A percentile compares a stretch with the other conserved stretches of the same genome.
These are phyloP conservation scores for Eucalyptus shirleyi DNA, from an alignment of 345 rosid genomes.

Conservation along the genomic window DNA sequence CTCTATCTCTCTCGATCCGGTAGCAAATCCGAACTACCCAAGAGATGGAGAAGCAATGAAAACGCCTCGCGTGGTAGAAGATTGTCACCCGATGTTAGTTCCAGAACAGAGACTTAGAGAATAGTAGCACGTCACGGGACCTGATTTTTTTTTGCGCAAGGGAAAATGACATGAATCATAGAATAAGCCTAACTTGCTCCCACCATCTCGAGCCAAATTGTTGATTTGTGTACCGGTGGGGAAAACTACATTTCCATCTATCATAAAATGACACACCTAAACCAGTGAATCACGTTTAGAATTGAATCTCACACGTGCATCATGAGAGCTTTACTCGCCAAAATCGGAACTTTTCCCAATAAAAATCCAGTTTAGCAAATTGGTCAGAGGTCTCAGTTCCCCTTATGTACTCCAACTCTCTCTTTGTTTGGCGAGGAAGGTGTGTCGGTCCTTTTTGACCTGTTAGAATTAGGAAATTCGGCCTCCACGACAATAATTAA, in stretches of 20 bases:
- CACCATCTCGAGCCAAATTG: neutral
- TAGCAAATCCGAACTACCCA: neutral
- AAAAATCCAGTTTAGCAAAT: too few relatives aligned
- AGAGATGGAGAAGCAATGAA: neutral
- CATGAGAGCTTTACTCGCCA: too few relatives aligned
- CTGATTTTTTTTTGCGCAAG: neutral
- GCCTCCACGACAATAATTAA: neutral
- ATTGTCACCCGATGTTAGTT: neutral
- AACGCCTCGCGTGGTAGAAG: neutral
- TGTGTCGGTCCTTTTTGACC: too few relatives aligned
- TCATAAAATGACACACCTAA: too few relatives aligned
- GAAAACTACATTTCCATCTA: too few relatives aligned
- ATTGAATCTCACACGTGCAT: too few relatives aligned
- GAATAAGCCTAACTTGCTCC: neutral
- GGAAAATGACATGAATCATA: neutral
- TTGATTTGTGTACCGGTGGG: too few relatives aligned
- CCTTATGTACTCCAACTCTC: neutral
- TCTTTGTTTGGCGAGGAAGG: neutral
- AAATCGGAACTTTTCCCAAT: too few relatives aligned
- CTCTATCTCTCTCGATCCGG: neutral
- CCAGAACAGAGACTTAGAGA: neutral
- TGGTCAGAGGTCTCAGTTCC: neutral
- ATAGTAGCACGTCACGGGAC: neutral
- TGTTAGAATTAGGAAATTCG: neutral
- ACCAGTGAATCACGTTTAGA: too few relatives aligned